These are phyloP conservation scores for Suillus fuscotomentosus DNA, from an alignment of 768 basidiomycete species.

Conservation along the genomic window DNA sequence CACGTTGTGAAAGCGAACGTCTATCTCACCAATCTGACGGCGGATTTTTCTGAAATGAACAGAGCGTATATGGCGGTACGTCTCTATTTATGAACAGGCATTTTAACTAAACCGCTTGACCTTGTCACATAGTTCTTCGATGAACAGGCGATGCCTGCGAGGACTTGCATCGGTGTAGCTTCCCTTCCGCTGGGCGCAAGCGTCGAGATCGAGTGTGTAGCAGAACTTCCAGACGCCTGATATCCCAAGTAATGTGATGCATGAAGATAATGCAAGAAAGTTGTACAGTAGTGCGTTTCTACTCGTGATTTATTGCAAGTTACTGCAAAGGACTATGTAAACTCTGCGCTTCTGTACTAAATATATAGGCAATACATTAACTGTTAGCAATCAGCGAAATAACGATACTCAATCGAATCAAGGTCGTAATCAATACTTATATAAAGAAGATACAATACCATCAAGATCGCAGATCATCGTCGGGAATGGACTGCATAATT, in stretches of 20 bases:
- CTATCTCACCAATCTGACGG: conserved; percentile 35
- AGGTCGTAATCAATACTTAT: background rate
- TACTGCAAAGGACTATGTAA: background rate
- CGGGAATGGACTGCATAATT: background rate
- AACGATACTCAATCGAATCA: background rate
- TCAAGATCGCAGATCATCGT: background rate
- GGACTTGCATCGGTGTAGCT: conserved; percentile 59
- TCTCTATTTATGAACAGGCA: background rate
- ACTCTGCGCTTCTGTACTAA: background rate
- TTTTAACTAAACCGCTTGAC: background rate
- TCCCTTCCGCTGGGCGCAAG: conserved; percentile 51
- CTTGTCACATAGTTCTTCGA: conserved; percentile 43
- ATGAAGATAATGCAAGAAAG: background rate
- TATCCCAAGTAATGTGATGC: background rate
- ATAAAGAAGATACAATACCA: background rate
- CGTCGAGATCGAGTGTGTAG: conserved; percentile 64
- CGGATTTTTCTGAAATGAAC: conserved; percentile 41
- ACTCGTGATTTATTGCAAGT: background rate
- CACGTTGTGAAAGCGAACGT: conserved; percentile 41
- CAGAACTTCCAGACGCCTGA: conserved; percentile 27
- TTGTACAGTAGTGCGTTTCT: background rate
- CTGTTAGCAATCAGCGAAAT: background rate
- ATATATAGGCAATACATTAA: conserved; percentile 3
- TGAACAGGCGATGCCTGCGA: conserved; percentile 45
- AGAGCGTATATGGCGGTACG: conserved; percentile 35